Evolutionary conservation across 805 yeast genomes (phyloP).

Genomic region (Saccharomycopsis sp.): DNA sequence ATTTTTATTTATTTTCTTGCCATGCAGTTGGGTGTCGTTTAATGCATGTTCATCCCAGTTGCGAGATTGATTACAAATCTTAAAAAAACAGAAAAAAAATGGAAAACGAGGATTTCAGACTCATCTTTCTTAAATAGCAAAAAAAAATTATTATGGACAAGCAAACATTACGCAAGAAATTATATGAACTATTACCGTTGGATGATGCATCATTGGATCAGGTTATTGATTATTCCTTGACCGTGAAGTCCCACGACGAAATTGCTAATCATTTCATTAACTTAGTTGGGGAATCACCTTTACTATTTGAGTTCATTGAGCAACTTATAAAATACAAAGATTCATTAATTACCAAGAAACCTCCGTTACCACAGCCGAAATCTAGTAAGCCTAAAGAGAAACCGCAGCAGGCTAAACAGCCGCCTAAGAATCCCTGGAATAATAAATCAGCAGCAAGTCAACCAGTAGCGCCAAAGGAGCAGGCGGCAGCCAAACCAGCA

Average conservation of each 20-base stretch:
- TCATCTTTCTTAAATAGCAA: no score
- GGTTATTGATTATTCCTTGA: slow-evolving; percentile 46
- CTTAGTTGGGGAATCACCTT: slow-evolving; percentile 51
- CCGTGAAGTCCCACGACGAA: slow-evolving; percentile 40
- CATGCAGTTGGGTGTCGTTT: no score
- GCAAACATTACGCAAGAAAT: no score
- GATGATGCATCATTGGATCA: slow-evolving; percentile 51
- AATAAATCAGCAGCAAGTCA: no score
- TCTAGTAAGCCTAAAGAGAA: not conserved
- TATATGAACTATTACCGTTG: slow-evolving; percentile 41
- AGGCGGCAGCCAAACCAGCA: not conserved
- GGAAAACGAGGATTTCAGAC: no score
- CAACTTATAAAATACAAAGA: slow-evolving; percentile 19
- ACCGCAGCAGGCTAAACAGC: slow-evolving; percentile 18
- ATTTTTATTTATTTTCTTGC: no score
- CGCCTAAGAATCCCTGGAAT: slow-evolving; percentile 5
- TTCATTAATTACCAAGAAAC: not conserved
- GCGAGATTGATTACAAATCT: no score
- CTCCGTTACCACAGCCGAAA: not conserved
- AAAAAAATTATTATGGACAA: no score
- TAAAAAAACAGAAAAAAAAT: no score
- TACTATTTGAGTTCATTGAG: slow-evolving; percentile 40
- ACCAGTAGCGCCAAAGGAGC: not conserved
- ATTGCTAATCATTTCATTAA: slow-evolving; percentile 47
- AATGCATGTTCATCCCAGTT: no score